Percentiles rank a stretch among this genome's conserved stretches.
Evolutionary conservation across 1,139 yeast species (phyloP).

Genomic region (Geotrichum aggregatum): DNA sequence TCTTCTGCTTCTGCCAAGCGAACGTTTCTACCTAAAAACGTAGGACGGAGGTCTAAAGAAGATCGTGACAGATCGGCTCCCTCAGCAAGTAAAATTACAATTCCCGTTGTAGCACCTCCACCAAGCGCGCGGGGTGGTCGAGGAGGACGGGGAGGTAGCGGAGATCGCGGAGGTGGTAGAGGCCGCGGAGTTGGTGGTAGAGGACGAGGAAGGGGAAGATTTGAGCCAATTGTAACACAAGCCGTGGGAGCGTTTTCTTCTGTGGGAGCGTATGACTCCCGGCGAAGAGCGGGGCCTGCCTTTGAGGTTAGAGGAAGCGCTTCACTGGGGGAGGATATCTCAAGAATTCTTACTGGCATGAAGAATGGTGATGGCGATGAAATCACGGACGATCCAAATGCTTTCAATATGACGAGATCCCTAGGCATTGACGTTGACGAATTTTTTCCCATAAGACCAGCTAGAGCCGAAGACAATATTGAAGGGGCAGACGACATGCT

Average conservation of each 20-base stretch:
- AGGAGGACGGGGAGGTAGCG: conserved; percentile 25
- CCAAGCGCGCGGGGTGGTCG: conserved; percentile 10
- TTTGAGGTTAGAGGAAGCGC: conserved; percentile 15
- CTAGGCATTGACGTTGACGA: conserved; percentile 16
- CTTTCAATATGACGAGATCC: conserved; percentile 21
- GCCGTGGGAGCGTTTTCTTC: conserved; percentile 39
- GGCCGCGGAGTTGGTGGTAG: conserved; percentile 27
- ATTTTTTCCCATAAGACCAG: conserved; percentile 21
- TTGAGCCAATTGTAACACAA: conserved; percentile 32
- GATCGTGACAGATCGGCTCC: conserved; percentile 79
- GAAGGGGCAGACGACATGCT: conserved; percentile 1
- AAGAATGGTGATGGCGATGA: conserved; percentile 10
- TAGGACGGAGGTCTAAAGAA: conserved; percentile 74
- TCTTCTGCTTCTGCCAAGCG: conserved; percentile 44
- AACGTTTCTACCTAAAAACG: conserved; percentile 76
- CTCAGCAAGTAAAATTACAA: conserved; percentile 37
- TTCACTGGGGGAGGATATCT: conserved; percentile 5
- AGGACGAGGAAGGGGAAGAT: conserved; percentile 37
- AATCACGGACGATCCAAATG: conserved; percentile 4
- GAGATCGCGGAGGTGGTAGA: conserved; percentile 20
- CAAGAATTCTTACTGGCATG: conserved; percentile 4
- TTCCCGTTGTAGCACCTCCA: conserved; percentile 36
- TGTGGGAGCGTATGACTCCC: conserved; percentile 25
- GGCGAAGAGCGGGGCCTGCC: conserved; percentile 17
- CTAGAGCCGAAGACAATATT: conserved; percentile 9